These are phyloP conservation scores for Styphnolobium japonicum DNA, from an alignment of 306 rosid species.

Conservation along the genomic window DNA sequence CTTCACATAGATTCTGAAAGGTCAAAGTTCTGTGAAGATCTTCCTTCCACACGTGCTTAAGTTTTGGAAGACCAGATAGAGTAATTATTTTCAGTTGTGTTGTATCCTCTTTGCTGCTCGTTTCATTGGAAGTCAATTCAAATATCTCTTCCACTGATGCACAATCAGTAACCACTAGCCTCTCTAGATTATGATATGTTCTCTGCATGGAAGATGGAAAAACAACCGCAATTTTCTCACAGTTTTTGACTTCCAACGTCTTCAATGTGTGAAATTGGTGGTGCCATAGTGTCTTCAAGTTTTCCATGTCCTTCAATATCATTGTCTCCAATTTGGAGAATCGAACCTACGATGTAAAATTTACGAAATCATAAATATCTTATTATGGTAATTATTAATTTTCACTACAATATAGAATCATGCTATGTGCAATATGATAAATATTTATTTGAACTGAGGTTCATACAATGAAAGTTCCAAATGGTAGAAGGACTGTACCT, in stretches of 20 bases:
- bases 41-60: not conserved
- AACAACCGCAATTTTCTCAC: not conserved
- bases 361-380: not conserved
- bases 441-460: no score
- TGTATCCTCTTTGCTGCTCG: not conserved
- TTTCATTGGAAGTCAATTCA: not conserved
- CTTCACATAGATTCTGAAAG: not conserved
- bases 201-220: no score
- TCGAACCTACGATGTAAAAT: not conserved
- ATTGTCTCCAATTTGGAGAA: not conserved
- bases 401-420: no score
- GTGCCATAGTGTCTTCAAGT: not conserved
- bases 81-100: not conserved
- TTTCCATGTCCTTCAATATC: not conserved
- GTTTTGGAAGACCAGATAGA: not conserved
- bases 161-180: not conserved
- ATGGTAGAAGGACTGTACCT: no score
- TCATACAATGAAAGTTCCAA: no score
- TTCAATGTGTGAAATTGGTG: not conserved
- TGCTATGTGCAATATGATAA: not conserved
- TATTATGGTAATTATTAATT: not conserved
- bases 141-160: no score
- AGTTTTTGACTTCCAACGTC: not conserved
- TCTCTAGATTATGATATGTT: not conserved
- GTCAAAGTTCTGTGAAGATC: not conserved